phyloP scores from a whole-genome alignment of 805 yeast genomes.

The Yamadazyma akitaensis region DNA sequence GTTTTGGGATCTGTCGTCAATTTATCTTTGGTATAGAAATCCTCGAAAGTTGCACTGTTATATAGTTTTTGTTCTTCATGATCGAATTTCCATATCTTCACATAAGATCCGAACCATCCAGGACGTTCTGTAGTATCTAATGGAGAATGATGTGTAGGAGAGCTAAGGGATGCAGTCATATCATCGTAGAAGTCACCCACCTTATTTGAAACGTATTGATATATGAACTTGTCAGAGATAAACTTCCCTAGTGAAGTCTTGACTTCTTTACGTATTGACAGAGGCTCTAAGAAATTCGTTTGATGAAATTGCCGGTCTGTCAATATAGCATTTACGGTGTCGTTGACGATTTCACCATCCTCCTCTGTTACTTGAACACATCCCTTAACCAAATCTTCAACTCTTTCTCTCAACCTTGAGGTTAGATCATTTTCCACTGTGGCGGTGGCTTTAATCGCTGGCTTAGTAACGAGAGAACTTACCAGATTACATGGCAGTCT shows the following conservation, averaged over 20 bases:
- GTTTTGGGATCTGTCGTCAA: neutral
- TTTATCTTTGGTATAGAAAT: slow-evolving; percentile 4
- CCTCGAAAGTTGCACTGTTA: slow-evolving; percentile 15
- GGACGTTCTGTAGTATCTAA: slow-evolving; percentile 12
- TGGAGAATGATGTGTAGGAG: neutral
- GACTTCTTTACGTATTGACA: neutral
- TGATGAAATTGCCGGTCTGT: slow-evolving; percentile 1
- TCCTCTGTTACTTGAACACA: slow-evolving; percentile 1
- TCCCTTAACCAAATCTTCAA: neutral
- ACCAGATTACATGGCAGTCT: neutral
- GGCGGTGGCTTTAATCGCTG: neutral
- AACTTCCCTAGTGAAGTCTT: neutral
- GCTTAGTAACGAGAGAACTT: neutral
- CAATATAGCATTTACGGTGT: slow-evolving; percentile 1
- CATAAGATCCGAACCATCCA: slow-evolving; percentile 15
- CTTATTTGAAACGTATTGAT: neutral
- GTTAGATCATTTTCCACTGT: neutral
- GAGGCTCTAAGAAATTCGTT: neutral
- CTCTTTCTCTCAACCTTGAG: neutral
- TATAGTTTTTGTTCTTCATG: slow-evolving; percentile 16
- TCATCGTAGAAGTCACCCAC: slow-evolving; percentile 4
- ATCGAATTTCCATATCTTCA: slow-evolving; percentile 19
- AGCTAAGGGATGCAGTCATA: neutral
- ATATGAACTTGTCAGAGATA: neutral
- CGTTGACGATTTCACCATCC: slow-evolving; percentile 3